Evolutionary conservation across 257 asterid species (phyloP).

Genomic region (Solanum ossicruentum): DNA sequence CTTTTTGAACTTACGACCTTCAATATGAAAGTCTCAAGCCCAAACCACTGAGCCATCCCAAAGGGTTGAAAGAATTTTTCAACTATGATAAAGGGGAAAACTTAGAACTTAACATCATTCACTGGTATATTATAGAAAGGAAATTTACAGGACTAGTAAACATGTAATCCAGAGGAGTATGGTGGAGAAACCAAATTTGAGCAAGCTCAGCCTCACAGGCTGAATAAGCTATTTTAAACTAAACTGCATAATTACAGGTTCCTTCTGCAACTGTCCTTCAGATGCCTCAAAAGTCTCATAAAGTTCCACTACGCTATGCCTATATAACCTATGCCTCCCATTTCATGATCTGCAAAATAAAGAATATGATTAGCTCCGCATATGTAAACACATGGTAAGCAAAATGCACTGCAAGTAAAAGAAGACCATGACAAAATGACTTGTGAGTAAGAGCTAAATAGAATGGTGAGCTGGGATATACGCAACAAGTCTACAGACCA

Average conservation of each 20-base stretch:
- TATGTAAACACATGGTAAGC: neutral
- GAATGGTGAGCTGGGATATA: neutral
- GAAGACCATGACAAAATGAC: neutral
- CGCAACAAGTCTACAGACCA: neutral
- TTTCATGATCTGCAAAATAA: neutral
- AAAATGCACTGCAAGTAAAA: neutral
- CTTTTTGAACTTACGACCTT: no score
- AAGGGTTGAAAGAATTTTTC: neutral
- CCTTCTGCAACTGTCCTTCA: neutral
- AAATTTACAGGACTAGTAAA: neutral
- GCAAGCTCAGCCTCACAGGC: neutral
- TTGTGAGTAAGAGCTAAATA: neutral
- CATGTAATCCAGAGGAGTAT: neutral
- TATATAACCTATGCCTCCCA: neutral
- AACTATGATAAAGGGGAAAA: neutral
- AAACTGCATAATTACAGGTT: neutral
- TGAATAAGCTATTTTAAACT: neutral
- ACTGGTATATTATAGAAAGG: neutral
- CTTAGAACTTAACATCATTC: neutral
- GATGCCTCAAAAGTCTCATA: neutral
- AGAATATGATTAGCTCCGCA: neutral
- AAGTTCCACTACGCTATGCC: neutral
- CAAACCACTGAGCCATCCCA: no score
- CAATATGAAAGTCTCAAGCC: no score
- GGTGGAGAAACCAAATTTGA: neutral